These are phyloP conservation scores for Trichoderma reesei DNA, from an alignment of 495 filamentous ascomycete genomes.

Conservation along the genomic window DNA sequence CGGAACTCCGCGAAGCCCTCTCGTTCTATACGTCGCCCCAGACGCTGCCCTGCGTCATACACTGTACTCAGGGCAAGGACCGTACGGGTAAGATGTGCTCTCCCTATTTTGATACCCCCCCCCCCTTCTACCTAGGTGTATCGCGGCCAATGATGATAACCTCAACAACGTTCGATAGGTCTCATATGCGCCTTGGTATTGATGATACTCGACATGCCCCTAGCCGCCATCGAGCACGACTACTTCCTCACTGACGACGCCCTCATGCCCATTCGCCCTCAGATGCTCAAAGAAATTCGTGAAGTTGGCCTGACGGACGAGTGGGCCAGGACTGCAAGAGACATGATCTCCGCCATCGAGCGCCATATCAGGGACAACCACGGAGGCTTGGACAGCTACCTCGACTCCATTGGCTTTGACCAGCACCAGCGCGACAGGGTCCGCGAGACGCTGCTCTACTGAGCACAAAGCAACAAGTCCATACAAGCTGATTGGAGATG, in stretches of 20 bases:
- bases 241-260: constrained; percentile 51
- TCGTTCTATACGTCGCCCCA: constrained; percentile 20
- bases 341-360: constrained; percentile 42
- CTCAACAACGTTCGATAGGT: background rate
- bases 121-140: background rate
- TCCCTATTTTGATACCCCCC: background rate
- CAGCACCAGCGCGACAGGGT: constrained; percentile 22
- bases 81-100: constrained; percentile 48
- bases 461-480: background rate
- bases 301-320: constrained; percentile 57
- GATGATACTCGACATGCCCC: constrained; percentile 46
- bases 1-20: constrained; percentile 49
- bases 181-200: constrained; percentile 56
- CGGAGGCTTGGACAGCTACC: constrained; percentile 53
- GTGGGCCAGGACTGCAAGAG: constrained; percentile 53
- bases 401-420: constrained; percentile 48
- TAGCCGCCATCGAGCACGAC: constrained; percentile 50
- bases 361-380: constrained; percentile 44
- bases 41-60: constrained; percentile 54
- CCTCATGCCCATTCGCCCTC: constrained; percentile 48
- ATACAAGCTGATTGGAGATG: too few species aligned
- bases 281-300: constrained; percentile 56
- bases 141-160: background rate
- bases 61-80: constrained; percentile 88
- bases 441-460: constrained; percentile 13